Percentiles rank a stretch among this genome's conserved stretches.
Conservation (phyloP, 345 rosid species). For the Trapa bicornis region DNA sequence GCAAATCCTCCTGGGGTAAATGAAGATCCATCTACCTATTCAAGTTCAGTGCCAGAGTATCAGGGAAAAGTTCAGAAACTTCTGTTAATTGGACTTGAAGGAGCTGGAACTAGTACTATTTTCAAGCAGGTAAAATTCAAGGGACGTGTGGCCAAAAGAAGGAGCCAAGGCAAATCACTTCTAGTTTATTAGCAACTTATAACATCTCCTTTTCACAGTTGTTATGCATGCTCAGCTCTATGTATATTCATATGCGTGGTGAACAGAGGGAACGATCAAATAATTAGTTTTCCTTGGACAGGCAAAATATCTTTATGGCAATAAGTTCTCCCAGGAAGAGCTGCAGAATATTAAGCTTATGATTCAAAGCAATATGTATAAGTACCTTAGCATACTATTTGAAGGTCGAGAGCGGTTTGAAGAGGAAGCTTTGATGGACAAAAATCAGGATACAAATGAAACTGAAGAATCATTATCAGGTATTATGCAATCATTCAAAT, state of each 20-base stretch:
- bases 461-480: constrained; percentile 27
- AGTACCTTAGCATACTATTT: constrained; percentile 51
- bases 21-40: constrained; percentile 28
- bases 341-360: constrained; percentile 42
- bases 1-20: constrained; percentile 25
- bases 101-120: constrained; percentile 52
- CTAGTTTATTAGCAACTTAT: no score
- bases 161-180: no score
- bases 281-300: constrained; percentile 10
- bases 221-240: neutral
- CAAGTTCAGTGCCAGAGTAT: constrained; percentile 31
- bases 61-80: constrained; percentile 44
- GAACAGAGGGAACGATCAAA: neutral
- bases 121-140: constrained; percentile 41
- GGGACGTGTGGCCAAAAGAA: no score
- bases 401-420: constrained; percentile 59
- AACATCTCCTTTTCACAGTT: neutral
- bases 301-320: constrained; percentile 49
- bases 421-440: constrained; percentile 34
- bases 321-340: constrained; percentile 39
- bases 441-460: constrained; percentile 8
- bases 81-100: constrained; percentile 42
- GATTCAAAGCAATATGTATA: constrained; percentile 59
- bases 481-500: constrained; percentile 6
- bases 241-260: neutral